Evolutionary conservation across 2,329 filamentous ascomycete genomes (phyloP), one percentile per base, ranked within the genome.

Genomic region (Calonectria ilicicola): DNA sequence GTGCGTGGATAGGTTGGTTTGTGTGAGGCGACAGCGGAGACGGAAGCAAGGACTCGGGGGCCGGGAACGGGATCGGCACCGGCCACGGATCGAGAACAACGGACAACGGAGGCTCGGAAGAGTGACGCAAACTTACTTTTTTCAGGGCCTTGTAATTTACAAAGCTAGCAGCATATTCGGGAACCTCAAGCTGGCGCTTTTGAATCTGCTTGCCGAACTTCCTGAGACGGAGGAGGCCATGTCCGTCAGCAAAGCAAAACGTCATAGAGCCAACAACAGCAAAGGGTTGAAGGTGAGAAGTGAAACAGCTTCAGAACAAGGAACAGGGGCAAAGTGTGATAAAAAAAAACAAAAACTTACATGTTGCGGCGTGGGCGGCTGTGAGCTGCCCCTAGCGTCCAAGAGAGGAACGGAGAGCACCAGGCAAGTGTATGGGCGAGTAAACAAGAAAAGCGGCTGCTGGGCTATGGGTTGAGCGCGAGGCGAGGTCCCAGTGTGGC

Each of bases 171-270:
- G 97, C 96, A 93, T 99, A 99, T 90, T 99, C 97, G 73, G 97
- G 97, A 73, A 99, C 96, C 85, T 99, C 97, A 81, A 99, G 94
- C 90, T 99, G 97, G 84, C 96, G 93, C 89, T 98, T 98, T 89
- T 98, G 97, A 79, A 99, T 98, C 84, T 98, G 95, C 89, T 99
- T 99, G 85, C 97, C 97, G 88, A 99, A 99, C 91, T 99, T 99
- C 97, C 96, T 99, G 53, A 81, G 75, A 72, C 65, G 10, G 65
- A 67, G 67, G 12, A 65, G 53, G 69, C 42, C 14, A 9, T 29
- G 23, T 32, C 14, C 21, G 67, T 74, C 62, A 79, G 74, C 51
- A 67, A 67, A 63, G 63, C 35, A 27, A 66, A 72, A 56, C 38
- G 21, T 19, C 40, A 67, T 21, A 58, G 53, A 40, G 56, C 64